Evolutionary conservation across 495 filamentous ascomycete genomes (phyloP), one percentile per base, ranked within the genome.

Genomic region (Coniosporium apollinis): DNA sequence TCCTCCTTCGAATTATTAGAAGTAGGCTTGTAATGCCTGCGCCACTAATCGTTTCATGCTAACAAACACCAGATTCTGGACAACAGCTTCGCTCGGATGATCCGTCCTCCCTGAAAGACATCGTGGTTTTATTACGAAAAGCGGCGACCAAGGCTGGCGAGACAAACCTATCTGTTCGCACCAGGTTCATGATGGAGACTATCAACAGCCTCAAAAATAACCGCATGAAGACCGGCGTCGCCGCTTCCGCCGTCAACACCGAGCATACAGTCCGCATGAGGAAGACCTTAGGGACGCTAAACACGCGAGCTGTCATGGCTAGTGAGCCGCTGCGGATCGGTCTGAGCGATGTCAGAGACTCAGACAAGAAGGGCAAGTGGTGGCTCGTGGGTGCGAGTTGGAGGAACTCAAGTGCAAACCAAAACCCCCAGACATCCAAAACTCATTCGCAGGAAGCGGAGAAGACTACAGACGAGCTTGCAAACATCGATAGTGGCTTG

Each of bases 121-220:
- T 97, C 37, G 79, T 94, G 7, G 48, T 78, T 14, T 65, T 81
- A 36, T 72, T 94, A 37, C 81, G 84, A 44, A 72, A 72, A 8
- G 69, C 75, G 6, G 67, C 83, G 9, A 57, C 70, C 5, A 72
- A 69, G 33, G 60, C 62, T 21, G 79, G 76, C 21, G 75, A 81
- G 50, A 61, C 63, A 13, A 74, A 67, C 29, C 62, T 94, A 13
- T 87, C 83, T 10, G 79, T 92, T 8, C 75, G 89, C 32, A 94
- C 86, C 1, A 91, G 79, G 43, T 96, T 94, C 58, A 96, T 96
- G 91, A 85, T 97, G 31, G 89, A 96, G 42, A 86, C 79, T 2
- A 89, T 97, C 50, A 85, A 81, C 41, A 78, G 89, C 47, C 64
- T 96, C 19, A 93, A 92, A 52, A 92, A 93, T 65, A 94, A 94